These are phyloP conservation scores for Stagonosporopsis chrysanthemi DNA, from an alignment of 2,329 filamentous ascomycete genomes.

Conservation along the genomic window DNA sequence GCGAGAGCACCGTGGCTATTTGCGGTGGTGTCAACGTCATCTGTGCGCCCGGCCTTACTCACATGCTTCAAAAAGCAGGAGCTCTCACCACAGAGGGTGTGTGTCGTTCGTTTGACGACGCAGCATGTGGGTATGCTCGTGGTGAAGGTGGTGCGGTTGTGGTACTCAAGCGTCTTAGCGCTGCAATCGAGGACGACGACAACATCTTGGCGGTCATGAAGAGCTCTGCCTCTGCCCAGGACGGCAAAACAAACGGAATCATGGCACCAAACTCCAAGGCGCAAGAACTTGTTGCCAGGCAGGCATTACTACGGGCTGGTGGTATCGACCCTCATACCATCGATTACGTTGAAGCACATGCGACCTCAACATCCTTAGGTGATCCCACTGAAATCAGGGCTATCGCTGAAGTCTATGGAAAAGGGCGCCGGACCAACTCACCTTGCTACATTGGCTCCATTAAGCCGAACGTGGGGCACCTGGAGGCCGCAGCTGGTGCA, in stretches of 20 bases:
- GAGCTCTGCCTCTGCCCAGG: conserved; percentile 40
- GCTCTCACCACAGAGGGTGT: conserved; percentile 39
- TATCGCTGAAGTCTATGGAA: conserved; percentile 21
- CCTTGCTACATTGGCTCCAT: conserved; percentile 24
- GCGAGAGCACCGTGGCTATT: conserved; percentile 33
- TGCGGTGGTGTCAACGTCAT: conserved; percentile 45
- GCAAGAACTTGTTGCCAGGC: conserved; percentile 38
- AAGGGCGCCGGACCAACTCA: conserved; percentile 3
- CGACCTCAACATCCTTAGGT: conserved; percentile 66
- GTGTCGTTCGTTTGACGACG: conserved; percentile 45
- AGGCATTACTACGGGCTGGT: conserved; percentile 14
- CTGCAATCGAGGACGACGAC: conserved; percentile 40
- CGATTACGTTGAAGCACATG: conserved; percentile 30
- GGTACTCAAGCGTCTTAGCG: conserved; percentile 38
- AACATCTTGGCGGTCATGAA: conserved; percentile 41
- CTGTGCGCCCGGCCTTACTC: conserved; percentile 43
- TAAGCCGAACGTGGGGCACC: conserved; percentile 53
- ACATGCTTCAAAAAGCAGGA: conserved; percentile 40
- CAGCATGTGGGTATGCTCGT: conserved; percentile 41
- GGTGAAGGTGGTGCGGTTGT: conserved; percentile 44
- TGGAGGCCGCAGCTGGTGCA: conserved; percentile 50
- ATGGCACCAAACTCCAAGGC: conserved; percentile 47
- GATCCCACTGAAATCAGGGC: conserved; percentile 34
- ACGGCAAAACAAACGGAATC: conserved; percentile 46
- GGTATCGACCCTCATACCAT: conserved; percentile 16